Evolutionary conservation across 2,329 filamentous ascomycete species (phyloP), one percentile per base, ranked within the genome.

Genomic region (Aspergillus sp.): DNA sequence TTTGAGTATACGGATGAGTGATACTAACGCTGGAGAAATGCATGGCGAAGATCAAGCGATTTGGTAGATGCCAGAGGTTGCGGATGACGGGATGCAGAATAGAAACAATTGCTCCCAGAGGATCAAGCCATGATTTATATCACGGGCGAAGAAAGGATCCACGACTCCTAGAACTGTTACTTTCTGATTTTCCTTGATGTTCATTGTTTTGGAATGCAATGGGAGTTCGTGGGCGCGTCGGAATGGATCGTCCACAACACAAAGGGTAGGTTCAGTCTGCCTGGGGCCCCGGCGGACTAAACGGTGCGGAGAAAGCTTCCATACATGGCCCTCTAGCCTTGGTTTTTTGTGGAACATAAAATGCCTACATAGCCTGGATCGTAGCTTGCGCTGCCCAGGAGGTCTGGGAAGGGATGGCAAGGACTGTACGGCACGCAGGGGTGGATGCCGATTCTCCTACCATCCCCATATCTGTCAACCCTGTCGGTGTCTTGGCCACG

Each of bases 1-100:
- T 44, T 19, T 23, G 19, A 2, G 5, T 3, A 5, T 21, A 44
- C 8, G 19, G 41, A 44, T 21, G 10, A 19, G 11, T 2, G 10
- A 23, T 36, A 47, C 61, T 61, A 36, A 66, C 62, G 41, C 54
- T 63, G 27, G 60, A 58, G 57, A 62, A 58, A 54, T 58, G 53
- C 63, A 64, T 64, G 32, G 32, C 32, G 32, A 36, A 13, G 32
- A 27, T 53, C 63, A 10, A 21, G 19, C 17, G 17, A 19, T 44
- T 7, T 42, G 17, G 10, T 10, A 8, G 10, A 21, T 44, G 21
- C 41, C 1, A 44, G 17, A 44, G 21, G 41, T 21, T 44, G 41
- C 17, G 41, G 17, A 44, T 19, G 41, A 11, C 41, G 41, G 41
- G 19, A 44, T 5, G 19, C 13, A 42, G 39, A 42, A 21, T 10